Conservation (phyloP, 129 eudicot species). For the Pseudognaphalium luteoalbum region DNA sequence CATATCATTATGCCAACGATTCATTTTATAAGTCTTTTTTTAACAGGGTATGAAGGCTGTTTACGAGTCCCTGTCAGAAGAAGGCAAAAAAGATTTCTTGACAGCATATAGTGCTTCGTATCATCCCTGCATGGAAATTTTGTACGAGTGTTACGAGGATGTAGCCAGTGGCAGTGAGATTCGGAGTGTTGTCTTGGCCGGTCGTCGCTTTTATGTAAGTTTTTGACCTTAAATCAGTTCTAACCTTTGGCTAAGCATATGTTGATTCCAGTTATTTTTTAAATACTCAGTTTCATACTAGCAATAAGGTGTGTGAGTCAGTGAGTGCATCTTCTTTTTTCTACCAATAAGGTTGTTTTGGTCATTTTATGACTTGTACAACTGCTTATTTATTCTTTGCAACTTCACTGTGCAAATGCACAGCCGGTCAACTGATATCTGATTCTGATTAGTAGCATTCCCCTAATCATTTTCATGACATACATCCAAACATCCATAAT, state of each 20-base stretch:
- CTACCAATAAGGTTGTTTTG: neutral
- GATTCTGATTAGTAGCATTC: neutral
- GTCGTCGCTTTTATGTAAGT: conserved; percentile 90
- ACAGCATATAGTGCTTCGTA: conserved; percentile 91
- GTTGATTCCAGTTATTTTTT: neutral
- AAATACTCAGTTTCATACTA: neutral
- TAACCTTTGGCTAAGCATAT: neutral
- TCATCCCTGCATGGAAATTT: conserved; percentile 96
- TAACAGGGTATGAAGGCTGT: conserved; percentile 89
- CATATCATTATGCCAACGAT: neutral
- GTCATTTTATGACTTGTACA: neutral
- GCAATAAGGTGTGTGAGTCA: neutral
- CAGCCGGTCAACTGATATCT: neutral
- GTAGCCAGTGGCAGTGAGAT: conserved; percentile 96
- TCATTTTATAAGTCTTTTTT: neutral
- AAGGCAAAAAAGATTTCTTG: conserved; percentile 79
- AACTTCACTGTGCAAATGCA: neutral
- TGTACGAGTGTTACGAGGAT: conserved; percentile 97
- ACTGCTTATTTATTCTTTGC: neutral
- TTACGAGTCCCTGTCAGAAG: conserved; percentile 74
- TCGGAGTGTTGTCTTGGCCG: conserved; percentile 93
- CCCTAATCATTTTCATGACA: neutral
- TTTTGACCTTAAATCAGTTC: neutral
- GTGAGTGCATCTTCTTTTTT: too few relatives aligned
- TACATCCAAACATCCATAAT: neutral